phyloP scores from a whole-genome alignment of 495 filamentous ascomycete species.

The Penicillium tannophilum region DNA sequence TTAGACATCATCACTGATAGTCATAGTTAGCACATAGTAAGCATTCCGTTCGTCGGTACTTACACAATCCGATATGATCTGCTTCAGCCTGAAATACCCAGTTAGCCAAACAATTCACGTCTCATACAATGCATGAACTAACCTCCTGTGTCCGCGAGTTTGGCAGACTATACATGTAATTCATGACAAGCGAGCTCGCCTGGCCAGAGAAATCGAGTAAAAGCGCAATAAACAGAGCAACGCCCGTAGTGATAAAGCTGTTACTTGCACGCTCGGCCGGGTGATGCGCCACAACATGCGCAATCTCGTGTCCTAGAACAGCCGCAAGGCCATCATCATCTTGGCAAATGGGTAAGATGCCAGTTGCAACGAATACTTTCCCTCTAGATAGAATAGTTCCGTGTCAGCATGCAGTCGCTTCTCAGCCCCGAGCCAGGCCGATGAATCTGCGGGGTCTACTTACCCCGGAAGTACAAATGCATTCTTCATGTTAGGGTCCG shows the following conservation, averaged over 20 bases:
- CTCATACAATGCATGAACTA: conserved; percentile 5
- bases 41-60: conserved; percentile 33
- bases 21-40: conserved; percentile 9
- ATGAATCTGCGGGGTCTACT: conserved; percentile 2
- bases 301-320: conserved; percentile 90
- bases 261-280: conserved; percentile 73
- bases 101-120: background rate
- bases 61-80: conserved; percentile 83
- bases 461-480: conserved; percentile 88
- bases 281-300: conserved; percentile 86
- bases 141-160: conserved; percentile 71
- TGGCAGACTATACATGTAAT: conserved; percentile 67
- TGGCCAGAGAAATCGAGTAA: conserved; percentile 53
- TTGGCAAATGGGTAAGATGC: conserved; percentile 72
- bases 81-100: conserved; percentile 55
- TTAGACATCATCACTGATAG: conserved; percentile 61
- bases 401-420: conserved; percentile 8
- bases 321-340: conserved; percentile 79
- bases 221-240: conserved; percentile 53
- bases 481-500: conserved; percentile 64
- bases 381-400: conserved; percentile 48
- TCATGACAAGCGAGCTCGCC: conserved; percentile 46
- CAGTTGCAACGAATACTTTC: conserved; percentile 90
- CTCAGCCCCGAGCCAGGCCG: background rate
- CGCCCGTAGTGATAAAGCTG: conserved; percentile 54